Evolutionary conservation across 2,329 filamentous ascomycete species (phyloP).

Genomic region (Colletotrichum brevisporum): DNA sequence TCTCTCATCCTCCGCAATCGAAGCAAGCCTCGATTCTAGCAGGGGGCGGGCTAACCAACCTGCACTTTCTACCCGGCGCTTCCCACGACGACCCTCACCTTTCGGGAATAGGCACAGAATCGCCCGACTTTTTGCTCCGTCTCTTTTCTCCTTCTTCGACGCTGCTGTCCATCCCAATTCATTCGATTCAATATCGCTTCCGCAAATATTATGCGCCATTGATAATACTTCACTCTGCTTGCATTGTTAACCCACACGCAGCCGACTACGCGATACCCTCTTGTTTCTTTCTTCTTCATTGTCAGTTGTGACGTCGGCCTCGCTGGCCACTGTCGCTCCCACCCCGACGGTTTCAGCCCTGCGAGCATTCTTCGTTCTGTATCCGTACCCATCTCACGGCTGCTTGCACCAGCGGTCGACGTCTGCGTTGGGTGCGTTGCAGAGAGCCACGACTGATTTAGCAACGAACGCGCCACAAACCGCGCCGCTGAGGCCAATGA

Average conservation of each 20-base stretch:
- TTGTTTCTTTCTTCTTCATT: not conserved
- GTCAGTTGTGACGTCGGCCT: conserved; percentile 23
- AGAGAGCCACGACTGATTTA: conserved; percentile 23
- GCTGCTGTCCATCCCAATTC: not conserved
- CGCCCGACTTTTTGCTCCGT: not conserved
- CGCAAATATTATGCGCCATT: not conserved
- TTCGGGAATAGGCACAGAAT: not conserved
- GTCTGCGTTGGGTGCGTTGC: not conserved
- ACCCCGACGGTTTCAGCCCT: conserved; percentile 33
- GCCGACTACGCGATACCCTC: not conserved
- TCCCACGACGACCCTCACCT: conserved; percentile 16
- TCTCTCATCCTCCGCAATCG: conserved; percentile 14
- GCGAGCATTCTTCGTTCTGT: conserved; percentile 7
- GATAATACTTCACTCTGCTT: not conserved
- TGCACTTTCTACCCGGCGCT: conserved; percentile 6
- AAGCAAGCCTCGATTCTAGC: conserved; percentile 5
- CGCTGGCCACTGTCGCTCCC: not conserved
- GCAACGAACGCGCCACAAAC: conserved; percentile 34
- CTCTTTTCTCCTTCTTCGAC: conserved; percentile 1
- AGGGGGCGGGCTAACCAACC: not conserved
- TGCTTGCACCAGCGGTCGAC: conserved; percentile 21
- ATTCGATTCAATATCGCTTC: not conserved
- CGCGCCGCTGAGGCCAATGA: conserved; percentile 26
- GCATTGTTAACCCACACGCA: not conserved
- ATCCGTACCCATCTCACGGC: conserved; percentile 15